Percentiles rank a stretch among this genome's conserved stretches.
phyloP scores from a whole-genome alignment of 1,284 basidiomycete species.

The Ustilago tritici region DNA sequence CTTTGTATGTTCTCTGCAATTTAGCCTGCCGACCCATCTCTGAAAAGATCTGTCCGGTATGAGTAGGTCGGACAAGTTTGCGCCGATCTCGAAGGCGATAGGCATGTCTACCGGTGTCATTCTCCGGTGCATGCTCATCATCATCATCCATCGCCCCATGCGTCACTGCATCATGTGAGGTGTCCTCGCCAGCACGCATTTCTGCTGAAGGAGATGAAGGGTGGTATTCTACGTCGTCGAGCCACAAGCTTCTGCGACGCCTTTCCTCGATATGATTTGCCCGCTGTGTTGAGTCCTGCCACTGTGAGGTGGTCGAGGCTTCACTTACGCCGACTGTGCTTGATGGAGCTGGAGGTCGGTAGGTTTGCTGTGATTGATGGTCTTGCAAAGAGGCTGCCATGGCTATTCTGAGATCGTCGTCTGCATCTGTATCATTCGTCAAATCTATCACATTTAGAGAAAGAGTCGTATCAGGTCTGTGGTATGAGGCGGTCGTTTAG shows the following conservation, averaged over 20 bases:
- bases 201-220: not conserved
- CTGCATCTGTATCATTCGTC: slow-evolving; percentile 38
- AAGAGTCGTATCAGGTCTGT: not conserved
- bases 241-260: not conserved
- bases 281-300: slow-evolving; percentile 2
- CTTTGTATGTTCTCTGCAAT: slow-evolving; percentile 13
- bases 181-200: not conserved
- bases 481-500: not conserved
- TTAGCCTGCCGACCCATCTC: slow-evolving; percentile 3
- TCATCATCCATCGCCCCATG: not conserved
- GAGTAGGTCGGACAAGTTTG: slow-evolving; percentile 9
- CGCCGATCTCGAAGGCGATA: slow-evolving; percentile 32
- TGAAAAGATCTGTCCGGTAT: slow-evolving; percentile 2
- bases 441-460: slow-evolving; percentile 41
- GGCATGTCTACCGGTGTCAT: not conserved
- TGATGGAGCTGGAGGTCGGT: slow-evolving; percentile 31
- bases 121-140: not conserved
- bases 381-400: slow-evolving; percentile 49
- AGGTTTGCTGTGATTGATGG: slow-evolving; percentile 28
- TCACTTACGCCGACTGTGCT: slow-evolving; percentile 46
- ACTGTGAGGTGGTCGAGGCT: not conserved
- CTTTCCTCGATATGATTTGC: not conserved
- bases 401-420: slow-evolving; percentile 43
- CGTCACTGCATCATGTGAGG: not conserved
- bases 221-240: not conserved